Percentiles rank a stretch among this genome's conserved stretches.
Evolutionary conservation across 164 flowering plant species (phyloP).

Genomic region (Magnolia kwangsiensis): DNA sequence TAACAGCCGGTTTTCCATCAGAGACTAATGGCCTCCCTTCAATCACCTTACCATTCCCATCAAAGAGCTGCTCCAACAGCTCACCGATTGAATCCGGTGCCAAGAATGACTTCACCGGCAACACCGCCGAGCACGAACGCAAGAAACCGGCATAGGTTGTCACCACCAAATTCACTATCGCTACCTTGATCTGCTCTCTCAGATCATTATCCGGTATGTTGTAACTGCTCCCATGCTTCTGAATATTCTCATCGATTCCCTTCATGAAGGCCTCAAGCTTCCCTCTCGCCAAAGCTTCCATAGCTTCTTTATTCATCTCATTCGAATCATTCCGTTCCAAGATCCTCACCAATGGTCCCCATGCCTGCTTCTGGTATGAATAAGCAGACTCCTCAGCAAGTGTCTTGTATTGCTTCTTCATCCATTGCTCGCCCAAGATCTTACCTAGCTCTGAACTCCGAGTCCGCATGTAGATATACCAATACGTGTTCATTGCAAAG

Average conservation of each 20-base stretch:
- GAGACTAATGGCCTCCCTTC: neutral
- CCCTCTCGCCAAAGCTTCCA: constrained; percentile 22
- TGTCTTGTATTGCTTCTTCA: constrained; percentile 52
- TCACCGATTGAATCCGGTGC: constrained; percentile 32
- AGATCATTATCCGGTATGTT: constrained; percentile 48
- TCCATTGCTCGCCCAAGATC: constrained; percentile 51
- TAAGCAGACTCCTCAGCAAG: constrained; percentile 67
- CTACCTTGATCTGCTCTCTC: constrained; percentile 52
- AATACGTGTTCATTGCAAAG: constrained; percentile 68
- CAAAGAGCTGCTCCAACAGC: constrained; percentile 32
- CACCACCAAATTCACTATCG: constrained; percentile 43
- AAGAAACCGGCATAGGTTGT: constrained; percentile 46
- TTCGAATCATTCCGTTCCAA: constrained; percentile 30
- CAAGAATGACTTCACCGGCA: constrained; percentile 22
- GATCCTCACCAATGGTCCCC: constrained; percentile 47
- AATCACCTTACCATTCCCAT: constrained; percentile 10
- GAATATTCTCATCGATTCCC: constrained; percentile 37
- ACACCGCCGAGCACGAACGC: constrained; percentile 15
- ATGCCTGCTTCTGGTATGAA: constrained; percentile 52
- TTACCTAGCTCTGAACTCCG: constrained; percentile 52
- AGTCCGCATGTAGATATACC: constrained; percentile 80
- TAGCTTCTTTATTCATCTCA: constrained; percentile 15
- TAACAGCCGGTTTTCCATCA: neutral
- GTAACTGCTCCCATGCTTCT: constrained; percentile 40
- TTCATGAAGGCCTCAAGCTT: constrained; percentile 47